Evolutionary conservation across 805 yeast genomes (phyloP).

Genomic region (Scheffersomyces lignosus): DNA sequence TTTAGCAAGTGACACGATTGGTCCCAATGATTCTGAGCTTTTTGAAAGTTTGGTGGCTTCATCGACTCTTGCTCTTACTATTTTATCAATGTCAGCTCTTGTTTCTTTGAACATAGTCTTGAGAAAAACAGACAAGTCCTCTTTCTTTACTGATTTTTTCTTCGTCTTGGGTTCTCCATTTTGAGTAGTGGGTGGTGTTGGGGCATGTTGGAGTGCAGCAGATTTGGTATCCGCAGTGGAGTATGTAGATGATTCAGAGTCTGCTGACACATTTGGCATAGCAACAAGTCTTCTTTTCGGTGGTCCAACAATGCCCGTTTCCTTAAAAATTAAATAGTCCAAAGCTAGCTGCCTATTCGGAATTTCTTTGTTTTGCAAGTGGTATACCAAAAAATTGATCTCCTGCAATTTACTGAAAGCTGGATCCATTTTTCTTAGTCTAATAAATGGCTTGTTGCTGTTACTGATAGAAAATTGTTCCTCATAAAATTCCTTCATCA

Average conservation of each 20-base stretch:
- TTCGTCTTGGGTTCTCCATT: no score
- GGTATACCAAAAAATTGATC: slow-evolving; percentile 14
- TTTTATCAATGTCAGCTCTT: not conserved
- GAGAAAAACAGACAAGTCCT: not conserved
- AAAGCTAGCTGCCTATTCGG: slow-evolving; percentile 13
- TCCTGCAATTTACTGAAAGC: slow-evolving; percentile 16
- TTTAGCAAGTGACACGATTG: not conserved
- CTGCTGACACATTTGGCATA: not conserved
- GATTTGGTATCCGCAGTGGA: not conserved
- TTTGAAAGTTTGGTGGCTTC: not conserved
- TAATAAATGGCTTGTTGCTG: slow-evolving; percentile 14
- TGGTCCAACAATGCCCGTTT: no score
- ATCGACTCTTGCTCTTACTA: not conserved
- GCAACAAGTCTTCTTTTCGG: not conserved
- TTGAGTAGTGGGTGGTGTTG: not conserved
- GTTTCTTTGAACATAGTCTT: not conserved
- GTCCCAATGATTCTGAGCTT: not conserved
- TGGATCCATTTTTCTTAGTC: slow-evolving; percentile 16
- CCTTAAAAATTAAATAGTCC: slow-evolving; percentile 12
- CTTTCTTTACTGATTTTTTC: not conserved
- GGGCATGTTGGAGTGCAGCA: not conserved
- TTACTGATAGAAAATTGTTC: slow-evolving; percentile 12
- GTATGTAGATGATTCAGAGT: not conserved
- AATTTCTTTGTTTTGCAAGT: slow-evolving; percentile 11
- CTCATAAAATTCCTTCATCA: slow-evolving; percentile 14